Evolutionary conservation across 2,329 filamentous ascomycete genomes (phyloP).

Genomic region (Pyrenophora teres): DNA sequence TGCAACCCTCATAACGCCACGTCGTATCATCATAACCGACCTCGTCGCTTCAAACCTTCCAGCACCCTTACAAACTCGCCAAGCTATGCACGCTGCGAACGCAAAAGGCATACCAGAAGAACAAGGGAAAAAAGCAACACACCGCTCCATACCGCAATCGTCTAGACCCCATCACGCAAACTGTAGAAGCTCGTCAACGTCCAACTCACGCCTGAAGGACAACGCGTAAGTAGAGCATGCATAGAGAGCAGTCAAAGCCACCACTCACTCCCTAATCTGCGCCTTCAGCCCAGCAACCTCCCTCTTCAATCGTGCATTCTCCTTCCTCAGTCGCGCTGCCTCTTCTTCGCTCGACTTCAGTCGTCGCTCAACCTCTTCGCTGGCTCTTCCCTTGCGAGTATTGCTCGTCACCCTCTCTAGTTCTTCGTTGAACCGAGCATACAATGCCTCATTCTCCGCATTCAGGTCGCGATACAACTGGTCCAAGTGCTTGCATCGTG

Average conservation of each 20-base stretch:
- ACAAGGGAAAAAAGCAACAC: conserved; percentile 1
- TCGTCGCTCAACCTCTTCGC: conserved; percentile 74
- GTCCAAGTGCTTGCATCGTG: conserved; percentile 80
- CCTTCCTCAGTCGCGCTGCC: conserved; percentile 75
- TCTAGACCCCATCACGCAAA: conserved; percentile 1
- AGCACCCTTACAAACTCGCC: background rate
- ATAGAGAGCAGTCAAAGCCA: conserved; percentile 2
- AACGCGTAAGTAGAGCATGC: background rate
- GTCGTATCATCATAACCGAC: conserved; percentile 14
- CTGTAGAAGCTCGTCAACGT: conserved; percentile 12
- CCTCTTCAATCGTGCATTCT: conserved; percentile 80
- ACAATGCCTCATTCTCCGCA: conserved; percentile 90
- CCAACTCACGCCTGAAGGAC: background rate
- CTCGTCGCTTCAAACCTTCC: background rate
- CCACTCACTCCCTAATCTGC: conserved; percentile 52
- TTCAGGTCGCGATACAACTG: conserved; percentile 86
- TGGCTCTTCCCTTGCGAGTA: conserved; percentile 74
- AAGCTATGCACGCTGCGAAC: background rate
- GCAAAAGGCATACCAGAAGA: conserved; percentile 7
- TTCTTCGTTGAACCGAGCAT: conserved; percentile 91
- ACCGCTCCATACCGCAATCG: background rate
- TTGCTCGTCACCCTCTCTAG: conserved; percentile 76
- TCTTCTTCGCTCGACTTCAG: conserved; percentile 79
- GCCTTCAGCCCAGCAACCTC: conserved; percentile 72
- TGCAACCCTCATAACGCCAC: conserved; percentile 12